These are phyloP conservation scores for Symbiotaphrina buchneri DNA, from an alignment of 495 filamentous ascomycete genomes.

Conservation along the genomic window DNA sequence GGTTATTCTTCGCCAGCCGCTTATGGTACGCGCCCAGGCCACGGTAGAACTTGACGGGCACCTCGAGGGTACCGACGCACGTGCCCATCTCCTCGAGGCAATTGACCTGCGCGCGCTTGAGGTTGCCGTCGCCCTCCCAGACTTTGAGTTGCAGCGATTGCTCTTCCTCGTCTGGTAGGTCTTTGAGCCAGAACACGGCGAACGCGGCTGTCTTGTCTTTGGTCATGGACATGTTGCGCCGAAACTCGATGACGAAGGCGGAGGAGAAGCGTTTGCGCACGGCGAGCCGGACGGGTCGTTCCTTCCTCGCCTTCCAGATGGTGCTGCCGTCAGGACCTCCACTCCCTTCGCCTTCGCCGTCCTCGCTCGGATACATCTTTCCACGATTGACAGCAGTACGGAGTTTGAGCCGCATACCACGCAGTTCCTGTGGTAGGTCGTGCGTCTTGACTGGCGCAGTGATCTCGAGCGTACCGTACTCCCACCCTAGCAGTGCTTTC, in stretches of 20 bases:
- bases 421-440: conserved; percentile 19
- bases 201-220: conserved; percentile 33
- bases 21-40: not conserved
- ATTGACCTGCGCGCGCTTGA: conserved; percentile 10
- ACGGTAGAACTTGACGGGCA: not conserved
- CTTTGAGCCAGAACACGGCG: conserved; percentile 41
- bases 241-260: conserved; percentile 36
- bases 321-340: conserved; percentile 3
- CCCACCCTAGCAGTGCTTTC: conserved; percentile 32
- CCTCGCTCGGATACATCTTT: conserved; percentile 26
- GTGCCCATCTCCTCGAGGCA: conserved; percentile 6
- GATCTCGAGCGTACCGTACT: conserved; percentile 42
- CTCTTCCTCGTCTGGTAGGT: conserved; percentile 40
- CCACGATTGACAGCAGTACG: conserved; percentile 24
- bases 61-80: not conserved
- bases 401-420: conserved; percentile 26
- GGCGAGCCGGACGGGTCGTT: conserved; percentile 20
- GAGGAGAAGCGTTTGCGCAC: conserved; percentile 37
- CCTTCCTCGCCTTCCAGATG: conserved; percentile 17
- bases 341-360: conserved; percentile 2
- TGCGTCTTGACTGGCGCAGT: conserved; percentile 11
- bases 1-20: not conserved
- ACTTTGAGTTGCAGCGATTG: conserved; percentile 26
- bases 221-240: conserved; percentile 21
- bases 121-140: conserved; percentile 15